Conservation (phyloP, 805 yeast species). For the Candida berthetii region DNA sequence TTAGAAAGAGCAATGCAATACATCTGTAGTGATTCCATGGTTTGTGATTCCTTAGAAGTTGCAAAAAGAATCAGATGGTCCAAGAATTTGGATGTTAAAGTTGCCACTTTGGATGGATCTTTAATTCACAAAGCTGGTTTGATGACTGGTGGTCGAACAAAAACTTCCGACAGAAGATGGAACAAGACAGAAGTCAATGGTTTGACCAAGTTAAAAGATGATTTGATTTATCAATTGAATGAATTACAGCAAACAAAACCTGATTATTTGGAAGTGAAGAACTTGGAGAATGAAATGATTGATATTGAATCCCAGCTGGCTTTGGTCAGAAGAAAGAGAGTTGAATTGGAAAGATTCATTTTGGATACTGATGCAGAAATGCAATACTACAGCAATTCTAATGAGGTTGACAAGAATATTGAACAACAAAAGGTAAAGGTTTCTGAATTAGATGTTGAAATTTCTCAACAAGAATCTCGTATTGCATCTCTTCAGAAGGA, state of each 20-base stretch:
- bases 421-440: slow-evolving; percentile 18
- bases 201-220: slow-evolving; percentile 43
- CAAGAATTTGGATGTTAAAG: slow-evolving; percentile 47
- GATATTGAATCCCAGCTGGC: slow-evolving; percentile 40
- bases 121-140: slow-evolving; percentile 80
- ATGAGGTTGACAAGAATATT: slow-evolving; percentile 22
- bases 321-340: slow-evolving; percentile 35
- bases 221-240: slow-evolving; percentile 38
- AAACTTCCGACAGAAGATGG: slow-evolving; percentile 55
- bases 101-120: slow-evolving; percentile 81
- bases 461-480: slow-evolving; percentile 20
- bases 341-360: slow-evolving; percentile 36
- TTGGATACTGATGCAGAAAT: slow-evolving; percentile 45
- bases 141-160: slow-evolving; percentile 84
- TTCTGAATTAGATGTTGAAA: slow-evolving; percentile 14
- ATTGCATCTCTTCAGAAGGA: slow-evolving; percentile 33
- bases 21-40: slow-evolving; percentile 72
- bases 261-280: slow-evolving; percentile 49
- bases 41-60: slow-evolving; percentile 62
- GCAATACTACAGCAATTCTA: slow-evolving; percentile 34
- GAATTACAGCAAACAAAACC: slow-evolving; percentile 40
- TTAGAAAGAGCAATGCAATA: slow-evolving; percentile 75
- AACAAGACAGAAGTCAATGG: slow-evolving; percentile 60
- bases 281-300: slow-evolving; percentile 49
- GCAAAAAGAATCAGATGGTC: slow-evolving; percentile 77